These are phyloP conservation scores for Melocanna baccifera DNA, from an alignment of 176 grass and related monocot genomes.

Conservation along the genomic window DNA sequence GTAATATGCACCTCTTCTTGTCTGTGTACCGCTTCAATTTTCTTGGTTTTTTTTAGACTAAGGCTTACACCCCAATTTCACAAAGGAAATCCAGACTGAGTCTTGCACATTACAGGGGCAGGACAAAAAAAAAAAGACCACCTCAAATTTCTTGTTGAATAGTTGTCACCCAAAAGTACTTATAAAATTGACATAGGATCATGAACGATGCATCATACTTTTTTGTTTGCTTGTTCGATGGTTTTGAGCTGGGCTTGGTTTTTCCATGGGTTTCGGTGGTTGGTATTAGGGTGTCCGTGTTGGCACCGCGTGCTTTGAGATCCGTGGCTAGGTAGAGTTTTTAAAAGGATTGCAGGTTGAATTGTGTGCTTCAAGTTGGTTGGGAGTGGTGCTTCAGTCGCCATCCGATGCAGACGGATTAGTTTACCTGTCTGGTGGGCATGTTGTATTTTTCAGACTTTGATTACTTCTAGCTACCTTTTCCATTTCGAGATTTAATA, in stretches of 20 bases:
- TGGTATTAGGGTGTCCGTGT: constrained; percentile 14
- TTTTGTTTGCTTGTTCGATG: neutral
- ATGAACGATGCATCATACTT: neutral
- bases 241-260: neutral
- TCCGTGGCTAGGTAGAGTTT: neutral
- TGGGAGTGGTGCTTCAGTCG: constrained; percentile 20
- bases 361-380: neutral
- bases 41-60: too few relatives aligned
- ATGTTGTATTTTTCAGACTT: neutral
- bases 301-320: neutral
- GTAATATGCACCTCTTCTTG: too few relatives aligned
- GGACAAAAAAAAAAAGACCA: too few relatives aligned
- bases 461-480: neutral
- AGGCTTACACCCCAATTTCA: too few relatives aligned
- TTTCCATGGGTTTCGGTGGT: neutral
- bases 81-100: too few relatives aligned
- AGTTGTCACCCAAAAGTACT: neutral
- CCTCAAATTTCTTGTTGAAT: neutral
- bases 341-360: neutral
- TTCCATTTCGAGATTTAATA: neutral
- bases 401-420: neutral
- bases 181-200: neutral
- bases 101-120: too few relatives aligned
- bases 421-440: neutral
- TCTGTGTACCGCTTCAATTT: too few relatives aligned